Evolutionary conservation across 2,329 filamentous ascomycete species (phyloP).

Genomic region (Verticillium dahliae): DNA sequence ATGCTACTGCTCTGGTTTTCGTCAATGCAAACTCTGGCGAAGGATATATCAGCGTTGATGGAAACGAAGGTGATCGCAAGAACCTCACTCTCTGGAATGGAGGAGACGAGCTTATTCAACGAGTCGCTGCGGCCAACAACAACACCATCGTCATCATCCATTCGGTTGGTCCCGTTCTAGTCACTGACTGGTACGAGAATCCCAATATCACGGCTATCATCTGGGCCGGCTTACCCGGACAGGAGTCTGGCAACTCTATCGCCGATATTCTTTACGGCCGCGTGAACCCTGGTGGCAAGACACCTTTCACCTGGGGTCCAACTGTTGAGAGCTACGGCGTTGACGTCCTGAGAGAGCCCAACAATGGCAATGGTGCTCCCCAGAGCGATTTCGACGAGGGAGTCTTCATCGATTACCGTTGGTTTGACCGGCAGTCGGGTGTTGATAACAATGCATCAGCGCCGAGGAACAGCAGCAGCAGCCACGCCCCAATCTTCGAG

Average conservation of each 20-base stretch:
- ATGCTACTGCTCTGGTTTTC: conserved; percentile 75
- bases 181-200: conserved; percentile 68
- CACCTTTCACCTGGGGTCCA: conserved; percentile 74
- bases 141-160: conserved; percentile 94
- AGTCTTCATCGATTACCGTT: conserved; percentile 74
- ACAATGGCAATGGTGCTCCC: conserved; percentile 59
- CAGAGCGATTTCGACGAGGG: conserved; percentile 73
- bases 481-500: conserved; percentile 66
- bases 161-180: conserved; percentile 70
- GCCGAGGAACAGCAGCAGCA: neutral
- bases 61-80: conserved; percentile 81
- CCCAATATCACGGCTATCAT: conserved; percentile 79
- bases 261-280: conserved; percentile 78
- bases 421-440: conserved; percentile 57
- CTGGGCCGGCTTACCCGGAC: conserved; percentile 75
- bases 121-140: conserved; percentile 68
- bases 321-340: conserved; percentile 62
- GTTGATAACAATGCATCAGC: conserved; percentile 19
- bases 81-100: conserved; percentile 87
- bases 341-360: conserved; percentile 60
- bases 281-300: conserved; percentile 69
- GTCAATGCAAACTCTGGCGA: conserved; percentile 84
- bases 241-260: conserved; percentile 76
- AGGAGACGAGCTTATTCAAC: conserved; percentile 75
- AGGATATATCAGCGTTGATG: conserved; percentile 76